phyloP scores from a whole-genome alignment of 148 eudicot genomes.

The Simmondsia chinensis region DNA sequence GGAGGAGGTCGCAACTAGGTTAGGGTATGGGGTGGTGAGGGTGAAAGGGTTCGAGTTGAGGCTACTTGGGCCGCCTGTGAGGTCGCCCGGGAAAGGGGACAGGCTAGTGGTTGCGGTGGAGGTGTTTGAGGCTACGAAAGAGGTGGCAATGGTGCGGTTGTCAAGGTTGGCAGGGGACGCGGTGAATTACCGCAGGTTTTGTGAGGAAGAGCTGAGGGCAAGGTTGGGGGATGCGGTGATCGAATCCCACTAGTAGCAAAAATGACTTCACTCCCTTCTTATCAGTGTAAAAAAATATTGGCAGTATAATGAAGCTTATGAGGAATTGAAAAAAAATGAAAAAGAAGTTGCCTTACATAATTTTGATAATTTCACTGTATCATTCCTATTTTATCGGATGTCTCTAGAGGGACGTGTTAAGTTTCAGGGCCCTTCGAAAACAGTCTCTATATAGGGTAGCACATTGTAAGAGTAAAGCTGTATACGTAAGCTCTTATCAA shows the following conservation, averaged over 20 bases:
- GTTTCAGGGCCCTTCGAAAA: too few relatives aligned
- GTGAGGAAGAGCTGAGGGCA: slow-evolving; percentile 54
- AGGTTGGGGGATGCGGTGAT: slow-evolving; percentile 48
- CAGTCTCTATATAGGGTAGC: too few relatives aligned
- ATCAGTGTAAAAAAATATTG: neutral
- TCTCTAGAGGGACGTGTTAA: too few relatives aligned
- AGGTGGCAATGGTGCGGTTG: slow-evolving; percentile 48
- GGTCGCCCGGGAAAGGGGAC: slow-evolving; percentile 31
- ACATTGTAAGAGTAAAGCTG: too few relatives aligned
- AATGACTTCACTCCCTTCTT: too few relatives aligned
- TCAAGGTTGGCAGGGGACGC: slow-evolving; percentile 43
- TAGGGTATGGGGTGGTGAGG: slow-evolving; percentile 20
- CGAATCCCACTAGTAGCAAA: too few relatives aligned
- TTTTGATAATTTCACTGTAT: too few relatives aligned
- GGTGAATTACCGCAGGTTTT: slow-evolving; percentile 36
- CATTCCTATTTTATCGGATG: too few relatives aligned
- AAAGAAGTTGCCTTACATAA: too few relatives aligned
- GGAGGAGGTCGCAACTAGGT: slow-evolving; percentile 17
- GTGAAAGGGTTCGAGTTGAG: slow-evolving; percentile 24
- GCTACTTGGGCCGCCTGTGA: slow-evolving; percentile 23
- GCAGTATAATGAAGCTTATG: too few relatives aligned
- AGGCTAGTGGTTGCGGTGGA: slow-evolving; percentile 33
- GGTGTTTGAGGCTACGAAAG: slow-evolving; percentile 42
- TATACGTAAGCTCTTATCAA: too few relatives aligned
- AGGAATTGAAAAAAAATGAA: too few relatives aligned